Conservation (phyloP, 2,329 filamentous ascomycete species). For the Mariannaea elegans region DNA sequence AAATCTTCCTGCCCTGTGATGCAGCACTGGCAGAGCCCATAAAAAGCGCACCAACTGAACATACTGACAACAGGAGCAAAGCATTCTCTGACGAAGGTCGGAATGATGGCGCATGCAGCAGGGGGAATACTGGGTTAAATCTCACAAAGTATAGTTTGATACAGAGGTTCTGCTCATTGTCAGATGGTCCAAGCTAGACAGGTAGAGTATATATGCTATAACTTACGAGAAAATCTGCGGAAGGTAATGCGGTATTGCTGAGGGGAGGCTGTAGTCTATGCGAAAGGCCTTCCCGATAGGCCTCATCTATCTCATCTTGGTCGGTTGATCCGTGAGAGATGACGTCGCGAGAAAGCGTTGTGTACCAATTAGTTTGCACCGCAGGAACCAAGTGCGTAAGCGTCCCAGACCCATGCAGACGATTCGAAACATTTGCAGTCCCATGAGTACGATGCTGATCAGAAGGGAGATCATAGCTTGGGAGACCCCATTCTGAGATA, state of each 20-base stretch:
- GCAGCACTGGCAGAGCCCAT: conserved; percentile 43
- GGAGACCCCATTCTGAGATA: not conserved
- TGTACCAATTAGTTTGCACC: not conserved
- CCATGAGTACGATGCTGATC: not conserved
- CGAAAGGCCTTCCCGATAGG: conserved; percentile 16
- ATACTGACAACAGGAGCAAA: conserved; percentile 47
- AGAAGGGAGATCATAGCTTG: not conserved
- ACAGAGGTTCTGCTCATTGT: conserved; percentile 29
- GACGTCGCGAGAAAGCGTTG: not conserved
- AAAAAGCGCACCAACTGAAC: conserved; percentile 48
- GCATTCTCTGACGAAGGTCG: conserved; percentile 40
- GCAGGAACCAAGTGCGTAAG: not conserved
- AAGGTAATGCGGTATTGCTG: conserved; percentile 19
- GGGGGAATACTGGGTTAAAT: conserved; percentile 32
- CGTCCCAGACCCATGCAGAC: not conserved
- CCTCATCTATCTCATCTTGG: conserved; percentile 17
- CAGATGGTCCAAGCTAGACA: not conserved
- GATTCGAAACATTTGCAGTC: not conserved
- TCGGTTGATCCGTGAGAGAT: not conserved
- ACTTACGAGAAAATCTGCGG: conserved; percentile 28
- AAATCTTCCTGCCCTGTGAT: conserved; percentile 32
- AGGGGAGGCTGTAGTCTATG: conserved; percentile 13
- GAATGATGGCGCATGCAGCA: conserved; percentile 27
- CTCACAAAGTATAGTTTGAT: conserved; percentile 32
- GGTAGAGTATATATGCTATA: too few relatives aligned